Percentiles rank a stretch among this genome's conserved stretches.
These are phyloP conservation scores for Rhizodiscina lignyota DNA, from an alignment of 495 filamentous ascomycete species.

Conservation along the genomic window DNA sequence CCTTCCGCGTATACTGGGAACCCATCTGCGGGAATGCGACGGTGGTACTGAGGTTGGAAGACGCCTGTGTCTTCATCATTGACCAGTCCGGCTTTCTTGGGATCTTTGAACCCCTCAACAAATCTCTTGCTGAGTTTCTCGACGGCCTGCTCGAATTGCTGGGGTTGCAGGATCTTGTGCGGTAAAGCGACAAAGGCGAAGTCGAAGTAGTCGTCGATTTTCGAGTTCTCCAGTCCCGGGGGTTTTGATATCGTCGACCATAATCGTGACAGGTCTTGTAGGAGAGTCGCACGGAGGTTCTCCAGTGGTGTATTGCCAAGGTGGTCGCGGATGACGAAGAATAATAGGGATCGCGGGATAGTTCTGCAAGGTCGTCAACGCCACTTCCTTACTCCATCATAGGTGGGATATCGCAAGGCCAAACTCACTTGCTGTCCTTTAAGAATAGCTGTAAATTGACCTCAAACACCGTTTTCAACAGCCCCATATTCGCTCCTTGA, in stretches of 20 bases:
- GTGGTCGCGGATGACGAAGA: constrained; percentile 97
- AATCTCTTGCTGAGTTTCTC: constrained; percentile 69
- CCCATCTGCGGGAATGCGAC: constrained; percentile 88
- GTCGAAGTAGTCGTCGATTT: constrained; percentile 93
- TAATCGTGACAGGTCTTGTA: constrained; percentile 78
- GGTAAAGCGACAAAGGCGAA: constrained; percentile 92
- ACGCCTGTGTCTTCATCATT: constrained; percentile 61
- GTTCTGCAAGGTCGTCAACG: constrained; percentile 33
- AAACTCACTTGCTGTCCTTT: constrained; percentile 72
- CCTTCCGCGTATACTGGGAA: constrained; percentile 84
- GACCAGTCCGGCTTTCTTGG: constrained; percentile 25
- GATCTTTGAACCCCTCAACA: constrained; percentile 54
- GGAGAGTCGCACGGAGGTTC: constrained; percentile 75
- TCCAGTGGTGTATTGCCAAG: constrained; percentile 76
- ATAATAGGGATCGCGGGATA: constrained; percentile 79
- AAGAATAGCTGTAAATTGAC: constrained; percentile 93
- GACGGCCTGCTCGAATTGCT: constrained; percentile 73
- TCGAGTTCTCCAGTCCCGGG: constrained; percentile 66
- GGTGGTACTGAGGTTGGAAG: constrained; percentile 87
- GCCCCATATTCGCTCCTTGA: constrained; percentile 95
- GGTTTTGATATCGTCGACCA: constrained; percentile 90
- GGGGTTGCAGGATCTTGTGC: constrained; percentile 89
- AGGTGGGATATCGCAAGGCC: background rate
- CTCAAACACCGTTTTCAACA: constrained; percentile 96
- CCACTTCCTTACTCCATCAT: constrained; percentile 4